These are phyloP conservation scores for Pterocarpus macrocarpus DNA, from an alignment of 306 rosid species.

Conservation along the genomic window DNA sequence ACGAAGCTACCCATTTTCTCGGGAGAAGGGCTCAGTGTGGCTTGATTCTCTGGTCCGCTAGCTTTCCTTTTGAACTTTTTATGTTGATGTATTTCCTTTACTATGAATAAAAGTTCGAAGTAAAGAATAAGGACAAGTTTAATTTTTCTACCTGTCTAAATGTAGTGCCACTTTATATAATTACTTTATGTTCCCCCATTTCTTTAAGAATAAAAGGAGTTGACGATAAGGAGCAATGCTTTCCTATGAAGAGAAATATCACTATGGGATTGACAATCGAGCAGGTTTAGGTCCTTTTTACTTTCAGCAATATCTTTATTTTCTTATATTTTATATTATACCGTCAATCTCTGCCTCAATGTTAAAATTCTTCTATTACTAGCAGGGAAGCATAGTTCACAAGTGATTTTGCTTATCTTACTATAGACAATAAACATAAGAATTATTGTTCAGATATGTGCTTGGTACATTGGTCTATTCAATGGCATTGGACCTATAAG, in stretches of 20 bases:
- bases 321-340: constrained; percentile 29
- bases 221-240: constrained; percentile 85
- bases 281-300: constrained; percentile 63
- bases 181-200: constrained; percentile 22
- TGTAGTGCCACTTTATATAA: constrained; percentile 48
- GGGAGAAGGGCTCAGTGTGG: no score
- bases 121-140: neutral
- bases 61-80: no score
- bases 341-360: constrained; percentile 10
- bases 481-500: constrained; percentile 89
- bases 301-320: constrained; percentile 25
- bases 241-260: constrained; percentile 81
- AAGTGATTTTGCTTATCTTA: constrained; percentile 24
- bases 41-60: no score
- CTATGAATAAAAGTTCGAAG: no score
- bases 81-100: no score
- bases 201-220: constrained; percentile 65
- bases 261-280: constrained; percentile 77
- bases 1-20: no score
- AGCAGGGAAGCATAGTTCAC: constrained; percentile 21
- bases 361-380: constrained; percentile 5
- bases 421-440: constrained; percentile 34
- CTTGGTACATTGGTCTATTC: constrained; percentile 94
- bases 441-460: constrained; percentile 77
- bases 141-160: neutral